Conservation (phyloP, 306 rosid species). For the Herpetospermum pedunculosum region DNA sequence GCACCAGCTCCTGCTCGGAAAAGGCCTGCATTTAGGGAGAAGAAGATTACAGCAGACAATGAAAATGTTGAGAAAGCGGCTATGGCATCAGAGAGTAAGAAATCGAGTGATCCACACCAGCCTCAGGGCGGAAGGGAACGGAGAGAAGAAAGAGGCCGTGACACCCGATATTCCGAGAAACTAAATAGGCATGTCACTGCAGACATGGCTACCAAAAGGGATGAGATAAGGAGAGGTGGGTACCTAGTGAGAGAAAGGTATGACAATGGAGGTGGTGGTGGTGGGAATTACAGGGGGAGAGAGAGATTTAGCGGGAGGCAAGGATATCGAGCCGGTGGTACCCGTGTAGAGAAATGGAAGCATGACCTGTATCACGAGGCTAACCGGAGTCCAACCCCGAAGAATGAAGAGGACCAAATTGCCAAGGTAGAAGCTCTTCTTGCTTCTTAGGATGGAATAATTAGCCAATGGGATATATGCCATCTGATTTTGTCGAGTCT, state of each 20-base stretch:
- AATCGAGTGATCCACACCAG: conserved; percentile 31
- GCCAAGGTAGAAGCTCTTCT: conserved; percentile 89
- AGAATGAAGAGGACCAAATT: conserved; percentile 85
- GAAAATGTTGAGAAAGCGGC: conserved; percentile 30
- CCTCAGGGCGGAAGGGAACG: conserved; percentile 37
- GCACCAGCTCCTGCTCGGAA: conserved; percentile 36
- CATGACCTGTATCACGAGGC: conserved; percentile 81
- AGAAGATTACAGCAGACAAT: conserved; percentile 39
- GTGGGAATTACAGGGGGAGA: conserved; percentile 43
- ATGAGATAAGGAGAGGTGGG: conserved; percentile 36
- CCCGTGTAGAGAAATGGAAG: conserved; percentile 73
- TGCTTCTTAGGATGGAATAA: conserved; percentile 35
- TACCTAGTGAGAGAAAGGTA: conserved; percentile 52
- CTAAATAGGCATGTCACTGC: conserved; percentile 35
- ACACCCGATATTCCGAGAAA: conserved; percentile 35
- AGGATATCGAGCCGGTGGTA: conserved; percentile 27
- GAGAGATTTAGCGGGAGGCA: conserved; percentile 46
- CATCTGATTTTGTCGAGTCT: conserved; percentile 1
- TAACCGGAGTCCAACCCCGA: conserved; percentile 54
- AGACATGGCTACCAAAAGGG: conserved; percentile 26
- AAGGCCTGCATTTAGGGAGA: conserved; percentile 85
- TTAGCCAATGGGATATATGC: not conserved
- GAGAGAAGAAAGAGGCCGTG: conserved; percentile 48
- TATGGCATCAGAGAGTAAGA: conserved; percentile 18
- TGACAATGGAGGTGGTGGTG: conserved; percentile 30